Evolutionary conservation across 2,329 filamentous ascomycete genomes (phyloP).

Genomic region (Aspergillus flavus): DNA sequence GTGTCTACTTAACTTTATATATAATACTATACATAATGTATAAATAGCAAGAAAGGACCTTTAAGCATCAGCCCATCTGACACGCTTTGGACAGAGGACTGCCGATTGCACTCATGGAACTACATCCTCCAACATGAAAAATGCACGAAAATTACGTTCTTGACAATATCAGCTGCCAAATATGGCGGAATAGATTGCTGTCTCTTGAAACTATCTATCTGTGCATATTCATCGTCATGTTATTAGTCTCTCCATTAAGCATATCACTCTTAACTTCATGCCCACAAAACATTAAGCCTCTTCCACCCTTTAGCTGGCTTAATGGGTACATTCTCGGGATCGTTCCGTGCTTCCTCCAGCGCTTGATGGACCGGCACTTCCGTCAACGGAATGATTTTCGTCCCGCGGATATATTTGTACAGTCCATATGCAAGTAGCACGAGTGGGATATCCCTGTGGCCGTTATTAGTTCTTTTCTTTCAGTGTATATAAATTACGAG

Average conservation of each 20-base stretch:
- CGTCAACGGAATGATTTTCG: slow-evolving; percentile 55
- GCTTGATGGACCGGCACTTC: slow-evolving; percentile 58
- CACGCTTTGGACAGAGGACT: background rate
- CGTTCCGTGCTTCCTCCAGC: slow-evolving; percentile 48
- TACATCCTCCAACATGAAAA: too few relatives aligned
- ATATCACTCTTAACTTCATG: slow-evolving; percentile 10
- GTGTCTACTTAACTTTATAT: background rate
- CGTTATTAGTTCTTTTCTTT: slow-evolving; percentile 2
- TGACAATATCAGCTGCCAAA: fast-evolving
- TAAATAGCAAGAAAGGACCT: background rate
- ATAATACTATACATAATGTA: background rate
- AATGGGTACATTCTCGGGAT: slow-evolving; percentile 39
- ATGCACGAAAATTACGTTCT: too few relatives aligned
- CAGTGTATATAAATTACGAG: too few relatives aligned
- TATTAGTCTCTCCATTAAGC: background rate
- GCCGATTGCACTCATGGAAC: too few relatives aligned
- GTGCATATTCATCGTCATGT: background rate
- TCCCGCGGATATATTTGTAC: slow-evolving; percentile 69
- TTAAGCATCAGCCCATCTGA: too few relatives aligned
- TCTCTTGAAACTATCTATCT: background rate
- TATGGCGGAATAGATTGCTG: background rate
- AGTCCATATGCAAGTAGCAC: slow-evolving; percentile 59
- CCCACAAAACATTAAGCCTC: slow-evolving; percentile 41
- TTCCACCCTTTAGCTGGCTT: slow-evolving; percentile 26
- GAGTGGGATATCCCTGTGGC: slow-evolving; percentile 60